A percentile compares a stretch with the other conserved stretches of the same genome.
These are phyloP conservation scores for Tylopilus vinaceipallidus DNA, from an alignment of 768 basidiomycete species.

Conservation along the genomic window DNA sequence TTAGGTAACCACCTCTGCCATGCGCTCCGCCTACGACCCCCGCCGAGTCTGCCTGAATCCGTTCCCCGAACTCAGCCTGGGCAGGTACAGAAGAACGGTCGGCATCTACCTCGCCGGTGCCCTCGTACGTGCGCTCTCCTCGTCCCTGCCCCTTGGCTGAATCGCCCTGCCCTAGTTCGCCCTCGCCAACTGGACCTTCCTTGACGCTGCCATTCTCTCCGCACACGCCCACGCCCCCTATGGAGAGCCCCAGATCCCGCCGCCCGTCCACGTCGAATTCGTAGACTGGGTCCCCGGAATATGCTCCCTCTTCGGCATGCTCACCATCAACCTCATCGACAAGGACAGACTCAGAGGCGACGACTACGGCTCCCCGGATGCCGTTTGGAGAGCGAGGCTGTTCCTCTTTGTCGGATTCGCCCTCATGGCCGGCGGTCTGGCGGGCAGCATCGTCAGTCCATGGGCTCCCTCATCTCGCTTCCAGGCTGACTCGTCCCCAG, in stretches of 20 bases:
- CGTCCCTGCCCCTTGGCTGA: no score
- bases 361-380: constrained; percentile 77
- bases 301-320: constrained; percentile 87
- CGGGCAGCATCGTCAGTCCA: constrained; percentile 88
- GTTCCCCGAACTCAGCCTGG: constrained; percentile 9
- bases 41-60: no score
- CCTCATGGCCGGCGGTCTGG: constrained; percentile 94
- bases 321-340: constrained; percentile 92
- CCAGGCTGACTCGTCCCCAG: constrained; percentile 39
- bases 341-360: constrained; percentile 84
- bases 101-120: constrained; percentile 93
- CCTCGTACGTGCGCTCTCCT: no score
- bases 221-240: constrained; percentile 79
- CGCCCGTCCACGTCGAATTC: constrained; percentile 82
- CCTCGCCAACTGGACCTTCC: no score
- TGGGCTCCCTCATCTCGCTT: background rate
- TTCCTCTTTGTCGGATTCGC: constrained; percentile 97
- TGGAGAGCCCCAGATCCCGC: constrained; percentile 65
- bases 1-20: constrained; percentile 21
- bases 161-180: no score
- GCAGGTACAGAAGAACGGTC: no score
- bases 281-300: constrained; percentile 98
- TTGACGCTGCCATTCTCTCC: constrained; percentile 86
- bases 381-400: constrained; percentile 89
- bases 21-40: no score